phyloP scores from a whole-genome alignment of 257 asterid species.

The Scutellaria barbata region DNA sequence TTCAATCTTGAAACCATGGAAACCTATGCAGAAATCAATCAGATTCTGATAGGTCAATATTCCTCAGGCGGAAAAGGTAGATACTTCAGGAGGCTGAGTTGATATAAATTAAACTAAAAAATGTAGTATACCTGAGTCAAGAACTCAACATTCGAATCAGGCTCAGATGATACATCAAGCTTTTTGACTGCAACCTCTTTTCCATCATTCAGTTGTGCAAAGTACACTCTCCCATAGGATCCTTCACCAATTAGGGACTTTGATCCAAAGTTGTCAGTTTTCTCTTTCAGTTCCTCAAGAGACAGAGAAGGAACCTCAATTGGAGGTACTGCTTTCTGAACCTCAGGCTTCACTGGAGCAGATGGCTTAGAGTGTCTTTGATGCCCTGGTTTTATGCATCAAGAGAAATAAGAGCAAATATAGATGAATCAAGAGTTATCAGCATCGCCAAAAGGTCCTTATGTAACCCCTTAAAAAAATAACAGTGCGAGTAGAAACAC shows the following conservation, averaged over 20 bases:
- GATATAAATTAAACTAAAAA: constrained; percentile 10
- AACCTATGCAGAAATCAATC: constrained; percentile 55
- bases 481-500: neutral
- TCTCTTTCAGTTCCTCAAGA: constrained; percentile 80
- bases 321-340: constrained; percentile 67
- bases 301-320: constrained; percentile 83
- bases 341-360: constrained; percentile 72
- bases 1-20: constrained; percentile 93
- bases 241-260: constrained; percentile 92
- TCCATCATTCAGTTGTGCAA: constrained; percentile 65
- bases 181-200: constrained; percentile 92
- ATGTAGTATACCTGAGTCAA: constrained; percentile 70
- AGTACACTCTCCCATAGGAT: constrained; percentile 91
- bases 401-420: constrained; percentile 15
- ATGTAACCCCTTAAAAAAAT: neutral
- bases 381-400: constrained; percentile 48
- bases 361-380: constrained; percentile 66
- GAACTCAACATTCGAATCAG: constrained; percentile 84
- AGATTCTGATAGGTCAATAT: constrained; percentile 31
- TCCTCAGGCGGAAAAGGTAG: constrained; percentile 24
- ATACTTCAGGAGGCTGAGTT: constrained; percentile 14
- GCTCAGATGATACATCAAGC: constrained; percentile 93
- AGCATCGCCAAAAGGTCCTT: constrained; percentile 6
- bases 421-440: neutral
- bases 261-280: constrained; percentile 84